These are phyloP conservation scores for Cryptococcus hybrid DNA, from an alignment of 1,284 basidiomycete genomes.

Conservation along the genomic window DNA sequence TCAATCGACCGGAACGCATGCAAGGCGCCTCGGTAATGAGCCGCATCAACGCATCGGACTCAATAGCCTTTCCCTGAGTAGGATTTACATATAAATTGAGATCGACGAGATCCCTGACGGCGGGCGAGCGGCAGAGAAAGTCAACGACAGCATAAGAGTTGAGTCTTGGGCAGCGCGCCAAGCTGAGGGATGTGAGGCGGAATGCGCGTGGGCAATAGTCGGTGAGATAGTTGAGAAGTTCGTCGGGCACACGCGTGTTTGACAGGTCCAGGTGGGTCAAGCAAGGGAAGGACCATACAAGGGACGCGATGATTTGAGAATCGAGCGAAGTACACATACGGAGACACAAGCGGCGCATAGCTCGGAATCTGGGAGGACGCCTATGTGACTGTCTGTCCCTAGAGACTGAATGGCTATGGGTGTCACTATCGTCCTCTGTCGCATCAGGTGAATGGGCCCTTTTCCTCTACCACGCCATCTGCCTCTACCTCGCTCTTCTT, in stretches of 20 bases:
- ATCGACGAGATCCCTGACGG: constrained; percentile 63
- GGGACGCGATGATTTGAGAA: constrained; percentile 68
- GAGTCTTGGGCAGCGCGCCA: constrained; percentile 84
- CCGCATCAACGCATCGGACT: constrained; percentile 63
- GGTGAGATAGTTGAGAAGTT: constrained; percentile 49
- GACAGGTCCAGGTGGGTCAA: constrained; percentile 54
- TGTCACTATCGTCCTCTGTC: constrained; percentile 33
- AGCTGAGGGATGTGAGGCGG: constrained; percentile 72
- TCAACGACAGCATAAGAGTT: constrained; percentile 73
- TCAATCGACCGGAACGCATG: constrained; percentile 70
- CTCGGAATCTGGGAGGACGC: constrained; percentile 62
- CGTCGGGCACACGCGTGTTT: constrained; percentile 68
- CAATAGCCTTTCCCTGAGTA: constrained; percentile 79
- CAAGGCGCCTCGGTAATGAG: constrained; percentile 77
- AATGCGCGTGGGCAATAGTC: constrained; percentile 58
- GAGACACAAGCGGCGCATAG: constrained; percentile 77
- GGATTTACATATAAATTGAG: constrained; percentile 86
- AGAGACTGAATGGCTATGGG: constrained; percentile 12
- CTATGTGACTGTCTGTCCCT: constrained; percentile 14
- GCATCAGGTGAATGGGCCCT: constrained; percentile 9
- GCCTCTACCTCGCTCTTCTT: constrained; percentile 50
- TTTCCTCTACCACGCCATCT: constrained; percentile 10
- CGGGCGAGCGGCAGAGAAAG: constrained; percentile 70
- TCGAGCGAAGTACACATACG: constrained; percentile 77
- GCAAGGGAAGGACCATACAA: constrained; percentile 57